A percentile compares a stretch with the other conserved stretches of the same genome.
Evolutionary conservation across 495 filamentous ascomycete genomes (phyloP).

Genomic region (Hypoxylon fragiforme): DNA sequence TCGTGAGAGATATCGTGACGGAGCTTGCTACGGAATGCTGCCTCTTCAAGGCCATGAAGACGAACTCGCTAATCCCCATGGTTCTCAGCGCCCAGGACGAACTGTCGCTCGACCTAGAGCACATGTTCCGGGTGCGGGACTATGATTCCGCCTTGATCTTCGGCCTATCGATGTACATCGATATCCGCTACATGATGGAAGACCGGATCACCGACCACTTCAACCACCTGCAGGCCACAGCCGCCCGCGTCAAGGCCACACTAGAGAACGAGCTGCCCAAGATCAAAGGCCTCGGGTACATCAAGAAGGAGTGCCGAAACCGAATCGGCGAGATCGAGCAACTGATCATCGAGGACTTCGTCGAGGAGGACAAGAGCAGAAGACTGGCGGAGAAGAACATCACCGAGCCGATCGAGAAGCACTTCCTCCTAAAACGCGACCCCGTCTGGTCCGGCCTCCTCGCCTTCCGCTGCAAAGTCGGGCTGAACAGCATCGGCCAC

Average conservation of each 20-base stretch:
- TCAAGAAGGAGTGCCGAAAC: conserved; percentile 13
- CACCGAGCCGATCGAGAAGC: conserved; percentile 10
- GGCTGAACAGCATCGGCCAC: conserved; percentile 31
- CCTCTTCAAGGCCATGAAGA: conserved; percentile 29
- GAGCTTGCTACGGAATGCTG: conserved; percentile 27
- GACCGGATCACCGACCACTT: conserved; percentile 22
- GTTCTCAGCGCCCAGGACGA: conserved; percentile 27
- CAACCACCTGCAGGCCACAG: conserved; percentile 24
- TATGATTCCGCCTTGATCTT: conserved; percentile 27
- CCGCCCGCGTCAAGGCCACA: conserved; percentile 4
- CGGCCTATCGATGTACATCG: conserved; percentile 32
- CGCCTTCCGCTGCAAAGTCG: conserved; percentile 32
- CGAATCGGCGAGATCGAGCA: conserved; percentile 24
- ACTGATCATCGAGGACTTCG: conserved; percentile 27
- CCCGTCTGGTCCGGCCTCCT: conserved; percentile 36
- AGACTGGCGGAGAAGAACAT: conserved; percentile 7
- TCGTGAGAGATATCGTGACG: conserved; percentile 13
- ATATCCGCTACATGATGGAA: conserved; percentile 40
- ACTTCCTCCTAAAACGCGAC: conserved; percentile 30
- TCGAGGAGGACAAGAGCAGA: conserved; percentile 15
- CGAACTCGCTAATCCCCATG: conserved; percentile 3
- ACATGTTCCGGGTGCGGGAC: conserved; percentile 3
- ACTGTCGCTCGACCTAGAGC: conserved; percentile 24
- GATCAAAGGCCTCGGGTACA: conserved; percentile 8
- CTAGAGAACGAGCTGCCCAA: conserved; percentile 11